phyloP scores from a whole-genome alignment of 768 basidiomycete genomes.

The Daedalea quercina region DNA sequence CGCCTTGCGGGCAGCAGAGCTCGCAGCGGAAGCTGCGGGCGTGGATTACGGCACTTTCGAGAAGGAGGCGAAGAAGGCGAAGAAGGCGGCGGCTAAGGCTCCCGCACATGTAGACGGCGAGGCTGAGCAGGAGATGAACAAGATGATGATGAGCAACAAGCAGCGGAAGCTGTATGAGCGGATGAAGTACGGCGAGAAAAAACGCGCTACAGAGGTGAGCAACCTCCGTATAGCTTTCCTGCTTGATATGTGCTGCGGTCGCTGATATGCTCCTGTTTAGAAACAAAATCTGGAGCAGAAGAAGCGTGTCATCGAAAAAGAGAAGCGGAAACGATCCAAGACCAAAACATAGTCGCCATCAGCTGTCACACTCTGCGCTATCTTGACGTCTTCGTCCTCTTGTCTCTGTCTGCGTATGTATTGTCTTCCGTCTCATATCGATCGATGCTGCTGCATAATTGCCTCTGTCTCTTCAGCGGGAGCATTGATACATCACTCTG shows the following conservation, averaged over 20 bases:
- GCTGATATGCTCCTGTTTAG: slow-evolving; percentile 10
- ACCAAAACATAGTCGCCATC: slow-evolving; percentile 6
- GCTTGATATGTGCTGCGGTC: too few relatives aligned
- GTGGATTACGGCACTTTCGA: slow-evolving; percentile 76
- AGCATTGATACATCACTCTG: too few relatives aligned
- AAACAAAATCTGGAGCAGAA: slow-evolving; percentile 23
- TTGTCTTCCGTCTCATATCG: too few relatives aligned
- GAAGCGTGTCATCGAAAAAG: slow-evolving; percentile 20
- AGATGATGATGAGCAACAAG: slow-evolving; percentile 97
- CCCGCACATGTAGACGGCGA: slow-evolving; percentile 20
- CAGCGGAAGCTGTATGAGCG: slow-evolving; percentile 90
- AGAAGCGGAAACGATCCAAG: slow-evolving; percentile 17
- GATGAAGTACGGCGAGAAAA: slow-evolving; percentile 82
- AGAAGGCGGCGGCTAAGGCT: slow-evolving; percentile 35
- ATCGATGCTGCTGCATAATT: too few relatives aligned
- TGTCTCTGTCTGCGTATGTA: too few relatives aligned
- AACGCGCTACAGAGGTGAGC: slow-evolving; percentile 73
- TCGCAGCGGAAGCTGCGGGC: slow-evolving; percentile 87
- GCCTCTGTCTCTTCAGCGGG: too few relatives aligned
- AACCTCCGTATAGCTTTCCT: not conserved
- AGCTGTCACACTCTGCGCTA: not conserved
- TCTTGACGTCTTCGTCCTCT: not conserved
- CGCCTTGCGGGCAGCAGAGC: slow-evolving; percentile 77
- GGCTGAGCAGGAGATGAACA: slow-evolving; percentile 77
- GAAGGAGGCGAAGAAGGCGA: slow-evolving; percentile 60